Evolutionary conservation across 2,329 filamentous ascomycete genomes (phyloP).

Genomic region (Zasmidium angulare): DNA sequence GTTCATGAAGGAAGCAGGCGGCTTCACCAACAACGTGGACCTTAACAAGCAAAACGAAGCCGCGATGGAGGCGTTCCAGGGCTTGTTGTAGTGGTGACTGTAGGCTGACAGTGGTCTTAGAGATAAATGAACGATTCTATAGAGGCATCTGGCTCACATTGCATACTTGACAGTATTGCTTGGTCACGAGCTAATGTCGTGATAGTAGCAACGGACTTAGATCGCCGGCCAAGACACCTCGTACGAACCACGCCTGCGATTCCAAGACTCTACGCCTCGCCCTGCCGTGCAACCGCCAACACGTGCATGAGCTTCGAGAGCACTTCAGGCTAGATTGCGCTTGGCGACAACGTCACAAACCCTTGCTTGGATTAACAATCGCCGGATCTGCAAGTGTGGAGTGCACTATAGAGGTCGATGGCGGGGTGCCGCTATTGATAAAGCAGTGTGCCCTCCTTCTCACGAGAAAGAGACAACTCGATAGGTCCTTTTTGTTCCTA

Average conservation of each 20-base stretch:
- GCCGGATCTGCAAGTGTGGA: background rate
- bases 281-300: background rate
- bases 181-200: background rate
- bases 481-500: background rate
- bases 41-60: constrained; percentile 31
- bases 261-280: background rate
- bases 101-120: background rate
- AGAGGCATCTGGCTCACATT: too few species aligned
- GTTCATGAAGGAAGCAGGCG: constrained; percentile 32
- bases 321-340: background rate
- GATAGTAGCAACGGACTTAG: background rate
- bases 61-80: constrained; percentile 22
- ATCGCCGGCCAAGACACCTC: background rate
- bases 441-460: background rate
- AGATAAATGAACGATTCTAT: background rate
- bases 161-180: background rate
- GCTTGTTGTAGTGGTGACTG: too few species aligned
- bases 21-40: constrained; percentile 35
- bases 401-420: too few species aligned
- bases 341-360: background rate
- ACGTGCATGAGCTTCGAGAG: background rate
- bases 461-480: too few species aligned
- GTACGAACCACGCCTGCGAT: background rate
- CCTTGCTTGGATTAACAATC: background rate
- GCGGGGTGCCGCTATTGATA: too few species aligned